Percentiles rank a stretch among this genome's conserved stretches.
Evolutionary conservation across 495 filamentous ascomycete genomes (phyloP).

Genomic region (Hapsidospora chrysogenum): DNA sequence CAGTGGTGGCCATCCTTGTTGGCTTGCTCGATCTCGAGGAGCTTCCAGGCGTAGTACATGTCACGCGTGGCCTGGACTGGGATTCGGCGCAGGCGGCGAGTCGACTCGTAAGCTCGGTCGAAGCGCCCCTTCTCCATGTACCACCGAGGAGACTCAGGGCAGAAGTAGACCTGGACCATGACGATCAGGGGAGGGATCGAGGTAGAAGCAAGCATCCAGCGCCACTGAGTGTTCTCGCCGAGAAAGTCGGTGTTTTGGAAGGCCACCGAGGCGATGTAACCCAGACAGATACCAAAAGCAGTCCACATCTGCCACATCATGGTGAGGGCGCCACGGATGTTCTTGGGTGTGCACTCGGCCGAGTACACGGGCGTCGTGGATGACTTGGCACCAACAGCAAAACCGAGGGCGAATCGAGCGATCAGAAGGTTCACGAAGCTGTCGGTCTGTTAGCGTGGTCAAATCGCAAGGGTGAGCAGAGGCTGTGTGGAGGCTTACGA

Average conservation of each 20-base stretch:
- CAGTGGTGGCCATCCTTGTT: conserved; percentile 43
- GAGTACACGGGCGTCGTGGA: conserved; percentile 63
- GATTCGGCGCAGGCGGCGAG: conserved; percentile 47
- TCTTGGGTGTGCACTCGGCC: conserved; percentile 56
- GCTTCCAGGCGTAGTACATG: conserved; percentile 62
- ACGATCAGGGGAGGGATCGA: conserved; percentile 59
- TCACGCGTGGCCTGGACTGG: conserved; percentile 70
- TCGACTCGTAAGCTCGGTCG: conserved; percentile 45
- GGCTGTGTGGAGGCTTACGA: too few species aligned
- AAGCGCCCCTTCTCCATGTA: conserved; percentile 57
- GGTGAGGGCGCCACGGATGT: conserved; percentile 52
- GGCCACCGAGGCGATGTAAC: conserved; percentile 53
- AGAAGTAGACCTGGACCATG: conserved; percentile 50
- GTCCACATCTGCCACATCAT: conserved; percentile 76
- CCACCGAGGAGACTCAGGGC: conserved; percentile 53
- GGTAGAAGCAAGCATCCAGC: conserved; percentile 69
- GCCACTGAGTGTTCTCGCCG: conserved; percentile 54
- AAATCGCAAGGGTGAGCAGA: too few species aligned
- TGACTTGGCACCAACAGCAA: conserved; percentile 70
- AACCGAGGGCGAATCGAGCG: conserved; percentile 51
- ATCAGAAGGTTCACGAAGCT: conserved; percentile 61
- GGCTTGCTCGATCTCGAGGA: conserved; percentile 48
- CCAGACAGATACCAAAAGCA: conserved; percentile 69
- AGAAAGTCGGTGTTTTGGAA: conserved; percentile 46
- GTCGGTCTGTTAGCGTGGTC: too few species aligned